Percentiles rank a stretch among this genome's conserved stretches.
Conservation (phyloP, 164 flowering plant species). For the Amborella trichopoda region DNA sequence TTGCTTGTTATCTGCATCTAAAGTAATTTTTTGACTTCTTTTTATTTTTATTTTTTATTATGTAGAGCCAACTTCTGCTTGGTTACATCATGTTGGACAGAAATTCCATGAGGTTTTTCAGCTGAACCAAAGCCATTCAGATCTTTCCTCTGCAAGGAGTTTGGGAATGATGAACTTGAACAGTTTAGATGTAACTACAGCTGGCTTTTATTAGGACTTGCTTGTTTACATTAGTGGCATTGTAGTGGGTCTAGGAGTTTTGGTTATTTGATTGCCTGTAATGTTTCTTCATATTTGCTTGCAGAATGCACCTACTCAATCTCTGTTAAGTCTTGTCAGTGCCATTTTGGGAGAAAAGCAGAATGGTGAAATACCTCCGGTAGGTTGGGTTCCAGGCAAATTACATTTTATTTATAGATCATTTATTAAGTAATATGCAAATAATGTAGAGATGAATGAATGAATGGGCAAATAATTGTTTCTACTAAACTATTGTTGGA, state of each 20-base stretch:
- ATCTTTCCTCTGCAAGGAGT: slow-evolving; percentile 46
- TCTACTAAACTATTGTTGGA: too few species aligned
- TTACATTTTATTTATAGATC: slow-evolving; percentile 3
- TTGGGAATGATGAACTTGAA: slow-evolving; percentile 48
- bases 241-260: not conserved
- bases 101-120: slow-evolving; percentile 30
- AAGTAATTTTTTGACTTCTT: not conserved
- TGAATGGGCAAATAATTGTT: too few species aligned
- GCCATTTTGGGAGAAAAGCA: slow-evolving; percentile 62
- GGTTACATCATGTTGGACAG: slow-evolving; percentile 25
- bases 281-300: not conserved
- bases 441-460: too few species aligned
- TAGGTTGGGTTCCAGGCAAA: slow-evolving; percentile 25
- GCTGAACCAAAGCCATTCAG: slow-evolving; percentile 29
- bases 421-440: not conserved
- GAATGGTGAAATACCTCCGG: slow-evolving; percentile 71
- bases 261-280: slow-evolving; percentile 2
- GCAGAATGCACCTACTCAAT: slow-evolving; percentile 74
- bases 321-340: slow-evolving; percentile 47
- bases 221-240: too few species aligned
- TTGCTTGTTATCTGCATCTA: too few species aligned
- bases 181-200: slow-evolving; percentile 57
- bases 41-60: slow-evolving; percentile 3
- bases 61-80: slow-evolving; percentile 23
- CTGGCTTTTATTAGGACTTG: too few species aligned